Conservation (phyloP, 805 yeast species). For the Blastobotrys parvus region DNA sequence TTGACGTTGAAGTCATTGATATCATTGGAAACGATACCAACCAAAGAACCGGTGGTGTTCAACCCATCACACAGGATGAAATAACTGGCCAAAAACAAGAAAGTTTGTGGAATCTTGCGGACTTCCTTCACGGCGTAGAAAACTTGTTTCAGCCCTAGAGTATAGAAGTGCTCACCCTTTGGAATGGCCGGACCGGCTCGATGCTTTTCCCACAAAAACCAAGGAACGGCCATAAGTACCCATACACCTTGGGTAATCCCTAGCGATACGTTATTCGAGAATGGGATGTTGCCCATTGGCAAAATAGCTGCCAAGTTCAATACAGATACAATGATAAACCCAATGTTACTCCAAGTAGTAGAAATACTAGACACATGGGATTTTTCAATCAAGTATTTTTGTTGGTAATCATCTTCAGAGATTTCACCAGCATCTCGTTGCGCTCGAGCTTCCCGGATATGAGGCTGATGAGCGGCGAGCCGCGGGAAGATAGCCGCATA, state of each 20-base stretch:
- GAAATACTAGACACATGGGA: slow-evolving; percentile 8
- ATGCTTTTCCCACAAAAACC: slow-evolving; percentile 8
- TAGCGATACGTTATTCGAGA: neutral
- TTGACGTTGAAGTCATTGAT: slow-evolving; percentile 10
- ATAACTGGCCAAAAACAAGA: slow-evolving; percentile 8
- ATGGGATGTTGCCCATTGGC: too few species aligned
- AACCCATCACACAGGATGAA: slow-evolving; percentile 12
- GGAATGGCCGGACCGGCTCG: slow-evolving; percentile 11
- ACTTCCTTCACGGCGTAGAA: slow-evolving; percentile 8
- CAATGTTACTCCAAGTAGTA: slow-evolving; percentile 14
- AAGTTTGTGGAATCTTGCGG: slow-evolving; percentile 11
- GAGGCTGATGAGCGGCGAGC: slow-evolving; percentile 12
- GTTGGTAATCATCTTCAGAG: slow-evolving; percentile 9
- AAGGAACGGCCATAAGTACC: slow-evolving; percentile 12
- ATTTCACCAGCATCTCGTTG: slow-evolving; percentile 8
- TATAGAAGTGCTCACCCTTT: slow-evolving; percentile 6
- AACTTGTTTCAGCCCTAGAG: slow-evolving; percentile 12
- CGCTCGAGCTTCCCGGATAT: slow-evolving; percentile 9
- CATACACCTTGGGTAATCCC: slow-evolving; percentile 7
- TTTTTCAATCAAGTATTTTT: slow-evolving; percentile 4
- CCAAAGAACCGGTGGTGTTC: slow-evolving; percentile 13
- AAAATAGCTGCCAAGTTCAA: slow-evolving; percentile 5
- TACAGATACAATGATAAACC: slow-evolving; percentile 8
- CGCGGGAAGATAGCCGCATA: slow-evolving; percentile 13
- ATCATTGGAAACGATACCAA: slow-evolving; percentile 11